Evolutionary conservation across 2,329 filamentous ascomycete genomes (phyloP), one percentile per base, ranked within the genome.

Genomic region (Xylaria sp.): DNA sequence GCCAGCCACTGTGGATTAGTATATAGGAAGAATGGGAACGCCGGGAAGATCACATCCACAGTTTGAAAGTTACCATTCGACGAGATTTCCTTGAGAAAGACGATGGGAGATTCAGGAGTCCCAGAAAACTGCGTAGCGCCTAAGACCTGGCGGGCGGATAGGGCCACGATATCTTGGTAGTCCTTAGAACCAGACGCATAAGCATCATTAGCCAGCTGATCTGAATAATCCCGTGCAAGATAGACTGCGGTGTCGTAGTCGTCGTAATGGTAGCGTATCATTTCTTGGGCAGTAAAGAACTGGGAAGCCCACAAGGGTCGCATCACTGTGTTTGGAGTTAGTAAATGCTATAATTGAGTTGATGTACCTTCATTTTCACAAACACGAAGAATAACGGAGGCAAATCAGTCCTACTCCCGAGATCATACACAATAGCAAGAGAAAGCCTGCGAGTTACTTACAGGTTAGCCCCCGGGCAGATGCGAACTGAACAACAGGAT

Each of bases 41-140:
- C 83, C 0, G 90, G 91, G 76, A 92, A 94, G 67, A 95, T 93
- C 59, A 95, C 89, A 75, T 93, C 90, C 9, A 94, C 88, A 0
- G 90, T 94, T 71, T 94, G 90, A 72, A 87, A 87, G 68, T 95
- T 93, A 3, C 90, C 90, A 67, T 93, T 89, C 2, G 88, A 92
- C 1, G 89, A 91, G 58, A 94, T 93, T 72, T 94, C 91, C 71
- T 94, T 94, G 61, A 93, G 76, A 74, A 94, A 94, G 19, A 94
- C 73, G 48, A 93, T 80, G 0, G 89, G 88, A 63, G 85, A 80
- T 2, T 91, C 83, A 1, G 87, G 82, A 18, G 89, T 89, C 49
- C 89, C 84, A 5, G 88, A 82, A 75, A 92, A 91, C 64, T 85
- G 86, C 3, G 88, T 91, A 1, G 88, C 90, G 5, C 90, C 91